phyloP scores from a whole-genome alignment of 306 rosid species.

The barrel medic (Medicago truncatula) region DNA sequence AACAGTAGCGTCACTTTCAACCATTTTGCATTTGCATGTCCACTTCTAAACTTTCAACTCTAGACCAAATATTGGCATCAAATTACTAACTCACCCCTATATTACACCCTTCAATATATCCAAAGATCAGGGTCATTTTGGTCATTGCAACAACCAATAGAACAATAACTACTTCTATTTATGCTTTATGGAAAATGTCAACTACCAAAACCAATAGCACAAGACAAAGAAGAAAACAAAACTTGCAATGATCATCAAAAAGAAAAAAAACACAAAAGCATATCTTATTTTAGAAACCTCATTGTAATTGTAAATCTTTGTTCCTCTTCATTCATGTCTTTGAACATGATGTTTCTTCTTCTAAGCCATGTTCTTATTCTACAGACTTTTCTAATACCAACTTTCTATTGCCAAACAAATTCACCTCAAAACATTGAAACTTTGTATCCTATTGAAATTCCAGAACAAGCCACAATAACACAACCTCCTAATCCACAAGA shows the following conservation, averaged over 20 bases:
- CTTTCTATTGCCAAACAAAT: constrained; percentile 45
- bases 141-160: constrained; percentile 34
- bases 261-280: constrained; percentile 31
- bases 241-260: constrained; percentile 34
- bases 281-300: constrained; percentile 29
- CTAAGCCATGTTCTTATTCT: constrained; percentile 40
- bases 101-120: not conserved
- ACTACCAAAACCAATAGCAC: constrained; percentile 50
- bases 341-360: constrained; percentile 35
- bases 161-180: not conserved
- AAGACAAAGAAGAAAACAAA: constrained; percentile 39
- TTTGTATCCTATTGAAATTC: constrained; percentile 51
- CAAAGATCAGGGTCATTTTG: constrained; percentile 28
- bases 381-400: constrained; percentile 32
- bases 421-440: constrained; percentile 75
- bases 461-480: constrained; percentile 33
- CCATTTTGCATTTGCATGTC: constrained; percentile 8
- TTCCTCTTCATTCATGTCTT: constrained; percentile 51
- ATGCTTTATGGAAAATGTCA: constrained; percentile 63
- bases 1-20: constrained; percentile 22
- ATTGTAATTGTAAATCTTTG: constrained; percentile 17
- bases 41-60: constrained; percentile 16
- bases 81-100: constrained; percentile 40
- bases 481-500: constrained; percentile 31
- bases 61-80: constrained; percentile 1